Evolutionary conservation across 1,139 yeast species (phyloP).

Genomic region (Hanseniaspora gamundiae): DNA sequence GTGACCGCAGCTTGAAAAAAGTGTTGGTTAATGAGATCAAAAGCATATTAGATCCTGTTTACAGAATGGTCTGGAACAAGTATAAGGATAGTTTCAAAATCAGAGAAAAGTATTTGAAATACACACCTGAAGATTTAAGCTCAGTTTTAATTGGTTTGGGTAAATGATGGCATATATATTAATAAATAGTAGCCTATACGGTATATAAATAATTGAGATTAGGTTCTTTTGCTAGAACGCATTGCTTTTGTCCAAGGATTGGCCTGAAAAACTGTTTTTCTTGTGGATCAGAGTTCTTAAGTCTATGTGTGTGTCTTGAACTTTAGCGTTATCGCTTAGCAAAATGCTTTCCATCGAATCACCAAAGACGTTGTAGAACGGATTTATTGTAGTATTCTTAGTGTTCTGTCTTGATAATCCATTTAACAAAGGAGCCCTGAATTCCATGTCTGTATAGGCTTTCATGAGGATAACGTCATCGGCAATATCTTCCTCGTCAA

Average conservation of each 20-base stretch:
- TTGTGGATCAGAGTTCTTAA: background rate
- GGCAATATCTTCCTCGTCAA: background rate
- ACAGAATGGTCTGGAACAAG: slow-evolving; percentile 5
- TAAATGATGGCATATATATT: slow-evolving; percentile 15
- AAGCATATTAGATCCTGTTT: slow-evolving; percentile 4
- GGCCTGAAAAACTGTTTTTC: background rate
- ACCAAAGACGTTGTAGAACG: background rate
- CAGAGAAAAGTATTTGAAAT: slow-evolving; percentile 13
- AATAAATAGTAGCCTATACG: too few relatives aligned
- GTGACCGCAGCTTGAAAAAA: slow-evolving; percentile 53
- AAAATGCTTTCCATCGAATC: background rate
- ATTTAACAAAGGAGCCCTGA: background rate
- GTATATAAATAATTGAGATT: too few relatives aligned
- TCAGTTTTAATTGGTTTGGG: slow-evolving; percentile 19
- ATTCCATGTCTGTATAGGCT: background rate
- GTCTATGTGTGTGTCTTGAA: background rate
- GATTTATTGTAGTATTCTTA: background rate
- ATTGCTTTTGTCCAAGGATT: too few relatives aligned
- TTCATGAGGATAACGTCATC: background rate
- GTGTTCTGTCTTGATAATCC: background rate
- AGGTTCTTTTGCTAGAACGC: too few relatives aligned
- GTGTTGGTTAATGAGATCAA: slow-evolving; percentile 50
- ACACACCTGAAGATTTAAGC: slow-evolving; percentile 24
- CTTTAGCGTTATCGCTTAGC: background rate
- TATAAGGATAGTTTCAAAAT: slow-evolving; percentile 5